Evolutionary conservation across 176 grass and related monocot species (phyloP), one percentile per base, ranked within the genome.

Genomic region (Carex littledalei): DNA sequence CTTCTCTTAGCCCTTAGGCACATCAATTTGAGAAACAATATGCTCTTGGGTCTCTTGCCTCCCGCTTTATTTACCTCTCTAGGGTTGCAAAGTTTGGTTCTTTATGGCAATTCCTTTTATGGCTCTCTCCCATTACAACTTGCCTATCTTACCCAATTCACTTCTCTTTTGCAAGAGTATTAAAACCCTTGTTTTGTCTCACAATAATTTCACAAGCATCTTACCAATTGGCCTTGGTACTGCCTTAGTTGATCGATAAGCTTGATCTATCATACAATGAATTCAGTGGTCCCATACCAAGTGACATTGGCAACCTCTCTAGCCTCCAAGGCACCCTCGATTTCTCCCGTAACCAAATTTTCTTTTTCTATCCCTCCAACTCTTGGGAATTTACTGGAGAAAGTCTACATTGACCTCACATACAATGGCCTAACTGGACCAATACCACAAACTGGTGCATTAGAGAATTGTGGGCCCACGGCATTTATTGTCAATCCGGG

Each of bases 351-450:
- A 98, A 98, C 49, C 60, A n/a, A 26, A 0, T 93, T 98, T 83
- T 94, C 96, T 2, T 93, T 93, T 35, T 73, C 60, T 5, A 99
- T 98, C 49, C 95, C 95, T 72, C 63, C 68, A 6, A 90, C 58
- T 49, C 93, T 98, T 6, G 95, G 95, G 5, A 85, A 66, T 49
- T 83, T 98, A 57, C 95, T 93, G 3, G 95, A 98, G 84, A 95
- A 93, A 90, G 93, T 98, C 0, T 98, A 93, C 78, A 92, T 98
- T 63, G 93, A 98, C 54, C 91, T 98, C 63, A 89, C 89, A 0
- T 92, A 98, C n/a, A 98, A 98, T 89, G 90, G 94, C 81, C 56
- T 98, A 12, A 93, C 89, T 10, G 95, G 95, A 7, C 93, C 88
- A 2, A 94, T 98, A 39, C 95, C 95, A 5, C 95, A 88, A 86